A percentile compares a stretch with the other conserved stretches of the same genome.
Evolutionary conservation across 2,329 filamentous ascomycete genomes (phyloP).

Genomic region (Aureobasidium mangrovei): DNA sequence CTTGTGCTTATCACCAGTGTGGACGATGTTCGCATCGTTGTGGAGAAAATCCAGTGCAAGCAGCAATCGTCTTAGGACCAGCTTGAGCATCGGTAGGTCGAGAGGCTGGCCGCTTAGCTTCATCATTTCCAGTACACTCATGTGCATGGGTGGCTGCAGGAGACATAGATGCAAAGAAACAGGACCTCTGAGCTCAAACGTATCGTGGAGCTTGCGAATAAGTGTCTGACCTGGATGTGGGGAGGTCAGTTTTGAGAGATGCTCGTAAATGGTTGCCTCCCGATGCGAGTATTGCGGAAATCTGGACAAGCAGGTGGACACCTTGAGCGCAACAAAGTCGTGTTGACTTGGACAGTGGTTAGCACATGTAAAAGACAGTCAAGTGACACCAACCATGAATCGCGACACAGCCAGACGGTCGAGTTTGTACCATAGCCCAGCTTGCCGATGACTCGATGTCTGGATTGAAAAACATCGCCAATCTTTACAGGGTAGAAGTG

Average conservation of each 20-base stretch:
- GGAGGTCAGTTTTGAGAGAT: constrained; percentile 13
- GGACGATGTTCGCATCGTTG: constrained; percentile 16
- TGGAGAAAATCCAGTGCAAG: constrained; percentile 16
- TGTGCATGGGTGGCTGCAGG: constrained; percentile 17
- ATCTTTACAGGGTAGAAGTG: constrained; percentile 31
- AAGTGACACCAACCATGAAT: constrained; percentile 26
- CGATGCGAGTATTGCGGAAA: constrained; percentile 2
- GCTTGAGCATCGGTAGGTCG: constrained; percentile 10
- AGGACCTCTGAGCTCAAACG: constrained; percentile 9
- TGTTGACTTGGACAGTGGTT: no score
- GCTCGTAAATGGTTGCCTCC: constrained; percentile 15
- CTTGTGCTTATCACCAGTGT: no score
- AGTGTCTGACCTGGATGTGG: constrained; percentile 4
- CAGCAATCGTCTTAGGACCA: constrained; percentile 7
- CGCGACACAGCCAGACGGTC: constrained; percentile 36
- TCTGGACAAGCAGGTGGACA: constrained; percentile 5
- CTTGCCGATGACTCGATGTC: constrained; percentile 31
- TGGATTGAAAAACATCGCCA: constrained; percentile 25
- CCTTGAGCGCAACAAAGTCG: constrained; percentile 11
- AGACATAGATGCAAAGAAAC: constrained; percentile 16
- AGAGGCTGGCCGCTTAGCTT: neutral
- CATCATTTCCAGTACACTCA: constrained; percentile 14
- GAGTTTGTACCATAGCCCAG: constrained; percentile 35
- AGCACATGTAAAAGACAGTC: no score
- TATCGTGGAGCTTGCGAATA: constrained; percentile 13